Conservation (phyloP, 441 rosid genomes). For the Erodium trifolium region DNA sequence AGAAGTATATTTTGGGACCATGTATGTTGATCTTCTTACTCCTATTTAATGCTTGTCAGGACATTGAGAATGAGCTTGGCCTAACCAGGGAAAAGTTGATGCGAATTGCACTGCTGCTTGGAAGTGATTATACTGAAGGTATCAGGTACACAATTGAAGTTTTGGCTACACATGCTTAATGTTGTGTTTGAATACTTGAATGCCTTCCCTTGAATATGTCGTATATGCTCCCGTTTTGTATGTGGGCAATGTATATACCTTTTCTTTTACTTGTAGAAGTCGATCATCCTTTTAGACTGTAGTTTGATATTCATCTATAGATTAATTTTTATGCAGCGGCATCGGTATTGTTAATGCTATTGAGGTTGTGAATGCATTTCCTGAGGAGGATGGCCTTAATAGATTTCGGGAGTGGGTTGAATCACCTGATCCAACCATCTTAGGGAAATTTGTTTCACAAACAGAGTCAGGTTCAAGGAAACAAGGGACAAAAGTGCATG, state of each 20-base stretch:
- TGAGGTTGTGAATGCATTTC: conserved; percentile 90
- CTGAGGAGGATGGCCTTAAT: conserved; percentile 83
- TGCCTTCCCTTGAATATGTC: not conserved
- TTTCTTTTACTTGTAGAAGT: conserved; percentile 2
- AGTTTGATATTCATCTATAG: conserved; percentile 7
- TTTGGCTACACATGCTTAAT: not conserved
- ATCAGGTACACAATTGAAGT: conserved; percentile 47
- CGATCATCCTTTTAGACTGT: conserved; percentile 3
- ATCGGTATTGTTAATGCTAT: conserved; percentile 97
- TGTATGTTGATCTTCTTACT: conserved; percentile 9
- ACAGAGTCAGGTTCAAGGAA: conserved; percentile 32
- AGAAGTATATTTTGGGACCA: not conserved
- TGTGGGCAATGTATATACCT: not conserved
- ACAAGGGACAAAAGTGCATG: conserved; percentile 34
- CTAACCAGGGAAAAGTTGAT: conserved; percentile 69
- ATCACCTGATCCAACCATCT: conserved; percentile 87
- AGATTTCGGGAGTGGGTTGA: conserved; percentile 93
- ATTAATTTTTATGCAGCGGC: conserved; percentile 53
- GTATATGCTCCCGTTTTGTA: not conserved
- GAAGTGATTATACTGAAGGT: conserved; percentile 99
- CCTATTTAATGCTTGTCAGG: conserved; percentile 36
- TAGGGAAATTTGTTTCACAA: conserved; percentile 44
- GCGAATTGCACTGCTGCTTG: conserved; percentile 91
- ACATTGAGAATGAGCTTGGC: conserved; percentile 89
- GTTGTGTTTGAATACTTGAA: not conserved